Evolutionary conservation across 164 flowering plant genomes (phyloP).

Genomic region (Amborella trichopoda): DNA sequence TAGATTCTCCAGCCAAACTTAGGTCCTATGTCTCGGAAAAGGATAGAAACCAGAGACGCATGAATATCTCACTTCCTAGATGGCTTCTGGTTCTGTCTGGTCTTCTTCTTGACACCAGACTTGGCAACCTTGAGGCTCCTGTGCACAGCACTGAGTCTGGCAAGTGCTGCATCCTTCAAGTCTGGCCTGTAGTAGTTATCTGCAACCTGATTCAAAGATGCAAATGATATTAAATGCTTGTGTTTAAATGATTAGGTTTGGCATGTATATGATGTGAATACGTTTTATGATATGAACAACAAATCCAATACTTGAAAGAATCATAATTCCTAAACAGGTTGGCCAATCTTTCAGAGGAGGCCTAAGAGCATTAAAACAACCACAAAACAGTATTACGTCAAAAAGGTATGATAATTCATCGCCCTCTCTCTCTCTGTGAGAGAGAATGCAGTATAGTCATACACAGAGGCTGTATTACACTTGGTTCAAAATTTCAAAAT

Average conservation of each 20-base stretch:
- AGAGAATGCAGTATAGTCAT: too few relatives aligned
- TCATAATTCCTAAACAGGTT: background rate
- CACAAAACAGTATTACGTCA: background rate
- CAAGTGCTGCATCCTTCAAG: slow-evolving; percentile 75
- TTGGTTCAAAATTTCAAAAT: too few relatives aligned
- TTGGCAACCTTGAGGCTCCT: slow-evolving; percentile 77
- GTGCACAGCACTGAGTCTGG: slow-evolving; percentile 70
- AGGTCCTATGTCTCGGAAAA: background rate
- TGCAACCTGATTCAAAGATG: slow-evolving; percentile 28
- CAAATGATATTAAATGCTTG: background rate
- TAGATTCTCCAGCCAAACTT: background rate
- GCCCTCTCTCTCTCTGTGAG: too few relatives aligned
- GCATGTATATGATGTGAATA: background rate
- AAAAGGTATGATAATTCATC: too few relatives aligned
- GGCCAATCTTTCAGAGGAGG: background rate
- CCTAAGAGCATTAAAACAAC: background rate
- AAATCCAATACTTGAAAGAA: background rate
- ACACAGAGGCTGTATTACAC: too few relatives aligned
- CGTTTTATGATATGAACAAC: background rate
- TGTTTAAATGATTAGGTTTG: background rate
- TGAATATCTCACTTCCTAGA: slow-evolving; percentile 32
- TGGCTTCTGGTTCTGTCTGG: slow-evolving; percentile 43
- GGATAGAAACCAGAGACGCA: too few relatives aligned
- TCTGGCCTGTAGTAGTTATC: slow-evolving; percentile 84
- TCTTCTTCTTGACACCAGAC: slow-evolving; percentile 85